Evolutionary conservation across 1,284 basidiomycete species (phyloP).

Genomic region (Ceratobasidium sp.): DNA sequence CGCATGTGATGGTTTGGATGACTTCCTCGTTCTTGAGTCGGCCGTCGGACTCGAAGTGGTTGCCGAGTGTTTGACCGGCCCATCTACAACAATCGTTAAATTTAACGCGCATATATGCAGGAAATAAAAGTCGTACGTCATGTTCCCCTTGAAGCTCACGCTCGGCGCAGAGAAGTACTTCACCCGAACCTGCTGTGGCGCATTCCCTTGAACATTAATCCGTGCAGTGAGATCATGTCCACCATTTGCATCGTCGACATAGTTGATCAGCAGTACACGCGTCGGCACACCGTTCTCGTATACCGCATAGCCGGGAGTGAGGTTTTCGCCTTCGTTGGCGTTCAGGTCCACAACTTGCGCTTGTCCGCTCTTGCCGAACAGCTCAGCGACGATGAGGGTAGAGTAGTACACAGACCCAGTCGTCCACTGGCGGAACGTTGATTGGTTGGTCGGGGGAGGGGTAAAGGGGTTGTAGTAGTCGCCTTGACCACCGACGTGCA

Average conservation of each 20-base stretch:
- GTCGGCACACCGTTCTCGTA: slow-evolving; percentile 73
- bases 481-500: slow-evolving; percentile 54
- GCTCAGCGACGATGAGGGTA: slow-evolving; percentile 58
- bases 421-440: slow-evolving; percentile 55
- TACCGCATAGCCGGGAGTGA: slow-evolving; percentile 78
- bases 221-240: slow-evolving; percentile 66
- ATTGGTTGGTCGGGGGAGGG: slow-evolving; percentile 56
- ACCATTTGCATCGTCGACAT: slow-evolving; percentile 68
- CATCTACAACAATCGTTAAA: slow-evolving; percentile 56
- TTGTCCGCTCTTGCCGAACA: slow-evolving; percentile 56
- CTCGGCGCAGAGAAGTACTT: slow-evolving; percentile 69
- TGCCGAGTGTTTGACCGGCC: slow-evolving; percentile 74
- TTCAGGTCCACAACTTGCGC: slow-evolving; percentile 57
- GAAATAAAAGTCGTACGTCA: slow-evolving; percentile 65
- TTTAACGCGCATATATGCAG: slow-evolving; percentile 28
- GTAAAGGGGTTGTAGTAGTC: slow-evolving; percentile 63
- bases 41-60: no score
- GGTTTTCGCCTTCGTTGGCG: slow-evolving; percentile 58
- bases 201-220: slow-evolving; percentile 60
- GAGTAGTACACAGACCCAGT: slow-evolving; percentile 60
- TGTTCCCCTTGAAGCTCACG: slow-evolving; percentile 75
- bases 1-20: no score
- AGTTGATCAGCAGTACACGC: slow-evolving; percentile 79
- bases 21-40: no score
- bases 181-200: slow-evolving; percentile 66